A percentile compares a stretch with the other conserved stretches of the same genome.
Conservation (phyloP, 2,329 filamentous ascomycete genomes). For the Paraphoma sp. region DNA sequence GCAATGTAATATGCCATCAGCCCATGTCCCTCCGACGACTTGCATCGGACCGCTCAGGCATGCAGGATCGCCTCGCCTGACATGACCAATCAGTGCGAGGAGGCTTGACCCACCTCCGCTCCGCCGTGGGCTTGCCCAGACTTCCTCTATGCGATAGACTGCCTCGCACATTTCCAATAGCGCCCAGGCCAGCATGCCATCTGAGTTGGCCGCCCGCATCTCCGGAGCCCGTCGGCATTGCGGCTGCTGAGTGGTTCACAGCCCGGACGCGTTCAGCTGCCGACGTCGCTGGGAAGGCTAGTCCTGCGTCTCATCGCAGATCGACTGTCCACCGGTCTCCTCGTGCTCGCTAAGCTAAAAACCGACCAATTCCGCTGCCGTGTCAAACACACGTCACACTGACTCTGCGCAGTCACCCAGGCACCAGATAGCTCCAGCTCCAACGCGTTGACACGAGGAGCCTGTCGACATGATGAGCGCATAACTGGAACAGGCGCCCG, state of each 20-base stretch:
- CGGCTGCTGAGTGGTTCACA: too few relatives aligned
- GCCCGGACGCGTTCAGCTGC: background rate
- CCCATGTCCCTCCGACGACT: background rate
- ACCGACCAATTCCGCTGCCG: background rate
- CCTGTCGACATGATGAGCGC: background rate
- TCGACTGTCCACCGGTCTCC: constrained; percentile 8
- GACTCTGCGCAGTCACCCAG: background rate
- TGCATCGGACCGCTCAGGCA: background rate
- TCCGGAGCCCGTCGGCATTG: too few relatives aligned
- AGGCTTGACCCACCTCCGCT: background rate
- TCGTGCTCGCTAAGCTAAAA: background rate
- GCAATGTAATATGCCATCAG: background rate
- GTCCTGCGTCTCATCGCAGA: constrained; percentile 21
- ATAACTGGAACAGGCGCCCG: background rate
- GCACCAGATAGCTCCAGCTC: background rate
- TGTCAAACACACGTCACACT: background rate
- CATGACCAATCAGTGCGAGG: background rate
- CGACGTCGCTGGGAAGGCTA: background rate
- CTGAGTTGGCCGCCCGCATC: too few relatives aligned
- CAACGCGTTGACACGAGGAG: background rate
- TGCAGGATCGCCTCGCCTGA: background rate
- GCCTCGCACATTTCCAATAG: too few relatives aligned
- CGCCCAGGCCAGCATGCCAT: too few relatives aligned
- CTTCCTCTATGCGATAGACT: constrained; percentile 14
- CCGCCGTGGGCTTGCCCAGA: constrained; percentile 14